Percentiles rank a stretch among this genome's conserved stretches.
Evolutionary conservation across 2,329 filamentous ascomycete genomes (phyloP).

Genomic region (Harringtonia lauricola): DNA sequence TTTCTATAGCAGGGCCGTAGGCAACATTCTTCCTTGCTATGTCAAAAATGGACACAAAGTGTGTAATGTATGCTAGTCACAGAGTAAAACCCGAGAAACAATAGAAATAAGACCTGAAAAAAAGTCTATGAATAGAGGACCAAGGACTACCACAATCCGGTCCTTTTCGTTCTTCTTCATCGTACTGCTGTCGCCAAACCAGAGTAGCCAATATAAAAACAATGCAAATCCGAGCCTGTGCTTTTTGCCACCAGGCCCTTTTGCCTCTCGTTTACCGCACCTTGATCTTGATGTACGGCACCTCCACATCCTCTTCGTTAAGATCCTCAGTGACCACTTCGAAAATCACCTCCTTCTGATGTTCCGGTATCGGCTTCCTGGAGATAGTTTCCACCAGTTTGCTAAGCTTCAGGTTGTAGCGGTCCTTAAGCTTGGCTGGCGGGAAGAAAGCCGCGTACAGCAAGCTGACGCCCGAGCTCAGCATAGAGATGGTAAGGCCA

Average conservation of each 20-base stretch:
- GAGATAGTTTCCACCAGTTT: slow-evolving; percentile 79
- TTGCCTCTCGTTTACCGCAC: slow-evolving; percentile 32
- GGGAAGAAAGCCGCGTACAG: slow-evolving; percentile 92
- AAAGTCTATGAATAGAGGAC: not conserved
- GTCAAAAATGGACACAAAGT: no score
- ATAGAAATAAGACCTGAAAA: not conserved
- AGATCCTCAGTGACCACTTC: slow-evolving; percentile 88
- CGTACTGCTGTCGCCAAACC: not conserved
- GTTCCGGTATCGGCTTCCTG: slow-evolving; percentile 80
- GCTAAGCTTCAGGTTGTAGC: slow-evolving; percentile 74
- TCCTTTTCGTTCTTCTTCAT: not conserved
- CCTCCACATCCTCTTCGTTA: slow-evolving; percentile 87
- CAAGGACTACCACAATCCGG: no score
- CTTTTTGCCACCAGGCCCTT: not conserved
- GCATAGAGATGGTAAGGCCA: slow-evolving; percentile 78
- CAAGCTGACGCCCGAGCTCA: slow-evolving; percentile 93
- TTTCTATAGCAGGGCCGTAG: no score
- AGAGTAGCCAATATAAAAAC: not conserved
- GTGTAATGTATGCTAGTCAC: no score
- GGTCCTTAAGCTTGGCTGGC: slow-evolving; percentile 66
- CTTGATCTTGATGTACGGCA: slow-evolving; percentile 92
- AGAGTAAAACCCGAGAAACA: no score
- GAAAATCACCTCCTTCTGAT: slow-evolving; percentile 93
- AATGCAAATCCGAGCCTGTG: not conserved
- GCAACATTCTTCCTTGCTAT: no score